Evolutionary conservation across 2,329 filamentous ascomycete species (phyloP).

Genomic region (Sarocladium oryzae): DNA sequence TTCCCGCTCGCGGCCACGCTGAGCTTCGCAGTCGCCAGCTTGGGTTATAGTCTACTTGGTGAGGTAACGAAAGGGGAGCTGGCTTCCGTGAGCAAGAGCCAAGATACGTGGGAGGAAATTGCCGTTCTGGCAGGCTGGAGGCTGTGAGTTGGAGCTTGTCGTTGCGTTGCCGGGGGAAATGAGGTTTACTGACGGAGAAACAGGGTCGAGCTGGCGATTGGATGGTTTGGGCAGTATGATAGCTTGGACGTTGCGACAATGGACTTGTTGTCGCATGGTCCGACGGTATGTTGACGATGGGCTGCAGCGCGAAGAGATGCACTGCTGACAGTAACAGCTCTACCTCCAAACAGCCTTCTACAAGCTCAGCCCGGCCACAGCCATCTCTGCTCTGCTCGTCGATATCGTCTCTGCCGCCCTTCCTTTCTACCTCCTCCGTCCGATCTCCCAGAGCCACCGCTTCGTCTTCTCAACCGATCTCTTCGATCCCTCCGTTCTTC

Average conservation of each 20-base stretch:
- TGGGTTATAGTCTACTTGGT: conserved; percentile 57
- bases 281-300: conserved; percentile 45
- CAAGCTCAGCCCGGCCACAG: conserved; percentile 54
- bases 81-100: conserved; percentile 56
- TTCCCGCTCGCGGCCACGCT: conserved; percentile 48
- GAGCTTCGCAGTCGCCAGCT: conserved; percentile 55
- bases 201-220: conserved; percentile 63
- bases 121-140: conserved; percentile 46
- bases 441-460: conserved; percentile 58
- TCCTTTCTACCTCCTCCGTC: conserved; percentile 70
- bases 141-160: conserved; percentile 41
- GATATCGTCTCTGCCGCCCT: conserved; percentile 63
- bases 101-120: conserved; percentile 58
- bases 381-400: conserved; percentile 56
- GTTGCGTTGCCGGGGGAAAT: background rate
- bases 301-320: background rate
- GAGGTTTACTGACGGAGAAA: conserved; percentile 18
- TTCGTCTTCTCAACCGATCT: conserved; percentile 36
- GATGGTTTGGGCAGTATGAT: conserved; percentile 70
- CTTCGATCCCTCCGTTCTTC: conserved; percentile 55
- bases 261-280: conserved; percentile 66
- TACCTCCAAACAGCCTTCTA: conserved; percentile 78
- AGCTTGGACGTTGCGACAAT: conserved; percentile 62
- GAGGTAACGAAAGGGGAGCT: conserved; percentile 59
- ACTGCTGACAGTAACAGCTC: conserved; percentile 37